Evolutionary conservation across 345 rosid genomes (phyloP).

Genomic region (Viola odorata): DNA sequence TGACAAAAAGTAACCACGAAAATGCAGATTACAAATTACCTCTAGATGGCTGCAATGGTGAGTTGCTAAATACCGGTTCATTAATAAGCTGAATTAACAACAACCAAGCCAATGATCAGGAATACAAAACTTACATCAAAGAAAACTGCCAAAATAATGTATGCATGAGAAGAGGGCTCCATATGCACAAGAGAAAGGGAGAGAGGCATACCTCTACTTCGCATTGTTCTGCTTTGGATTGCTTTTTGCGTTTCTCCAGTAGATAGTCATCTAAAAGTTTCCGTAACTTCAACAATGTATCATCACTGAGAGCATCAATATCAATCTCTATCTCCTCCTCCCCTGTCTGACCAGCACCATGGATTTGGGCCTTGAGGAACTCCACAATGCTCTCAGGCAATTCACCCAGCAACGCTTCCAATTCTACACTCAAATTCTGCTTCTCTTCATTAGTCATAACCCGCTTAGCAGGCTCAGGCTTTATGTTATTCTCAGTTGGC

Average conservation of each 20-base stretch:
- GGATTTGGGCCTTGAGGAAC: slow-evolving; percentile 63
- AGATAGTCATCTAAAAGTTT: slow-evolving; percentile 69
- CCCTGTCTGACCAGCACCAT: slow-evolving; percentile 39
- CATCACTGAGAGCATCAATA: slow-evolving; percentile 60
- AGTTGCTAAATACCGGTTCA: slow-evolving; percentile 63
- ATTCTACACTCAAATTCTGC: slow-evolving; percentile 11
- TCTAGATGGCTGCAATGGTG: slow-evolving; percentile 51
- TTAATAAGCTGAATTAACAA: slow-evolving; percentile 48
- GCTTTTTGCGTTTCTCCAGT: slow-evolving; percentile 44
- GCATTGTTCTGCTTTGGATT: slow-evolving; percentile 49
- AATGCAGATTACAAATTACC: slow-evolving; percentile 34
- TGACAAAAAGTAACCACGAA: slow-evolving; percentile 3
- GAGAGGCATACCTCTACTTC: slow-evolving; percentile 65
- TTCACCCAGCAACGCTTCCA: slow-evolving; percentile 36
- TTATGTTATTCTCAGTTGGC: slow-evolving; percentile 29
- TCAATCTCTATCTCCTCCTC: slow-evolving; percentile 92
- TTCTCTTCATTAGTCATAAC: slow-evolving; percentile 17
- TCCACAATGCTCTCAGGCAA: slow-evolving; percentile 68
- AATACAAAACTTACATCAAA: not conserved
- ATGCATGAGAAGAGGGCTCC: too few species aligned
- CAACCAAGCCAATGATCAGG: slow-evolving; percentile 16
- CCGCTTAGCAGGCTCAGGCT: slow-evolving; percentile 36
- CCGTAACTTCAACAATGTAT: slow-evolving; percentile 54
- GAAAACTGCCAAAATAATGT: not conserved
- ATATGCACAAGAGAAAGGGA: not conserved